Percentiles rank a stretch among this genome's conserved stretches.
phyloP scores from a whole-genome alignment of 2,329 filamentous ascomycete genomes.

The Fusarium armeniacum region DNA sequence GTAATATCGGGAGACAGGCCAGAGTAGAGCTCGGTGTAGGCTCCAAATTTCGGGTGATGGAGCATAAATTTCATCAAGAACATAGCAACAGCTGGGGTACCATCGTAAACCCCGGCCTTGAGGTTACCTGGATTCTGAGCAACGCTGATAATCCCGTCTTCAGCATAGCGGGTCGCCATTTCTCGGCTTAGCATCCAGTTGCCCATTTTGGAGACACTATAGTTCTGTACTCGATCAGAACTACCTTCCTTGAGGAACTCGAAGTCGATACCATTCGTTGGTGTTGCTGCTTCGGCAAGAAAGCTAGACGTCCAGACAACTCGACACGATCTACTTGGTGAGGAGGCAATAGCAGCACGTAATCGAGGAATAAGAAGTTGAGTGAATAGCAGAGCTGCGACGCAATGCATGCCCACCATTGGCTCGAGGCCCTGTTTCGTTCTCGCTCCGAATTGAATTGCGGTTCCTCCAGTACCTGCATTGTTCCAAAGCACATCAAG shows the following conservation, averaged over 20 bases:
- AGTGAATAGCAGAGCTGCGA: background rate
- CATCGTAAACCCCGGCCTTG: background rate
- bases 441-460: background rate
- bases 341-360: background rate
- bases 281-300: background rate
- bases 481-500: conserved; percentile 1
- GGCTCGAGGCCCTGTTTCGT: background rate
- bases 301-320: background rate
- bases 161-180: background rate
- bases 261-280: background rate
- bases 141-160: background rate
- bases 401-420: background rate
- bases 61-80: background rate
- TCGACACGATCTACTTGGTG: background rate
- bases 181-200: background rate
- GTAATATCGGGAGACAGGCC: background rate
- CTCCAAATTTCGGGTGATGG: background rate
- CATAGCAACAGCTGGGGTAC: background rate
- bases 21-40: background rate
- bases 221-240: background rate
- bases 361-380: background rate
- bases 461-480: background rate
- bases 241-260: background rate
- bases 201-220: background rate
- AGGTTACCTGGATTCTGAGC: background rate